Base-by-base conservation (phyloP, 305 asterid genomes). In the Ruellia speciosa region DNA sequence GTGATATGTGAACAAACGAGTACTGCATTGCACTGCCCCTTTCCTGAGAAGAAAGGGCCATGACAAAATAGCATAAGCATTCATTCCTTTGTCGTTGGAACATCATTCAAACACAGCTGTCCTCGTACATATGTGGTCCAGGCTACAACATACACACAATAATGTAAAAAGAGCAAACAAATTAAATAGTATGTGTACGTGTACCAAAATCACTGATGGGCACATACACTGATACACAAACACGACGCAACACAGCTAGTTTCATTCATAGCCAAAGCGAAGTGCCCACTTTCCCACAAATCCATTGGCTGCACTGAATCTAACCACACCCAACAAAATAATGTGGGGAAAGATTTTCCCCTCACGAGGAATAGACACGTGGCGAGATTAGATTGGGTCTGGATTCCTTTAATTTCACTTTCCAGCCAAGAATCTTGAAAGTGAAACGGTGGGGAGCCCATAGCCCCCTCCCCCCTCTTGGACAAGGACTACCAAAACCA, bases 121-220 rank as follows among this genome's bases (percentile, higher is more conserved):
- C 77, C 66, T 71, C 34, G 76, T 71, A 74, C 77, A 57, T 52
- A 43, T 12, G 53, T 63, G 79, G 75, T 49, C 76, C 77, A 57
- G 57, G 56, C 58, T 6, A 11, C 24, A 43, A 59, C 18, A 56
- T 40, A 46, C 66, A 49, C 45, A 39, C 13, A 12, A 8, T 39
- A 39, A 39, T 39, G 10, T 39, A 24, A 46, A 35, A 56, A 63
- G 59, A 62, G 49, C 70, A 14, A 45, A 59, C 50, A 20, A 34
- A 18, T 57, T 41, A 6, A 37, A 37, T 37, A 10, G 1, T 37
- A 37, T 33, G 28, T 47, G 70, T 63, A 66, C 68, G 68, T 24
- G 3, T 24, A 24, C 31, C 31, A 34, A 45, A 20, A 17, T 16
- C 37, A 16, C 49, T 16, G 62, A 56, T 61, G 41, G 41, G 9